These are phyloP conservation scores for Aquanectria penicillioides DNA, from an alignment of 2,329 filamentous ascomycete species.

Conservation along the genomic window DNA sequence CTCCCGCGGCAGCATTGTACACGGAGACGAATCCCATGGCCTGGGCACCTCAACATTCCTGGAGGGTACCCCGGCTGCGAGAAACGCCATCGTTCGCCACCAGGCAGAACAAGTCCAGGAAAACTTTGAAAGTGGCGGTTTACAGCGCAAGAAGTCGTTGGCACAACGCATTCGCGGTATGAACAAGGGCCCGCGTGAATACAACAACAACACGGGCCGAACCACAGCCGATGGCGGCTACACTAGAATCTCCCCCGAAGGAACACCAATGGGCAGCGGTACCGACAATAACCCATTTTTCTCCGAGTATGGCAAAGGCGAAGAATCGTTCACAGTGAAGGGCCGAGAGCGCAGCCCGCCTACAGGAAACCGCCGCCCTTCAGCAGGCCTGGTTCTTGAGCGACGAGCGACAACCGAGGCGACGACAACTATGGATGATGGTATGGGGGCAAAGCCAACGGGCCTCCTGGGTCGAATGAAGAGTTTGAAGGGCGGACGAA, in stretches of 20 bases:
- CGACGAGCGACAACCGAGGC: slow-evolving; percentile 72
- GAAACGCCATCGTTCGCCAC: slow-evolving; percentile 78
- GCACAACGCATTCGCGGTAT: slow-evolving; percentile 91
- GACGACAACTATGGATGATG: slow-evolving; percentile 50
- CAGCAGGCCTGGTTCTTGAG: slow-evolving; percentile 62
- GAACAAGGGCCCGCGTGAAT: slow-evolving; percentile 73
- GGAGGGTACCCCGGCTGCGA: slow-evolving; percentile 89
- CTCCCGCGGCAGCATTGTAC: slow-evolving; percentile 74
- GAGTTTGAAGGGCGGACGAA: slow-evolving; percentile 78
- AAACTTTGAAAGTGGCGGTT: slow-evolving; percentile 61
- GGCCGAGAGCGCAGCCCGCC: slow-evolving; percentile 65
- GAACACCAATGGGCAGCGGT: slow-evolving; percentile 44
- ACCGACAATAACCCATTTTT: slow-evolving; percentile 79
- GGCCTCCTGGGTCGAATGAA: slow-evolving; percentile 84
- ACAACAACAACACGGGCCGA: slow-evolving; percentile 67
- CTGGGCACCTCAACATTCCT: slow-evolving; percentile 95
- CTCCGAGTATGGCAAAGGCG: slow-evolving; percentile 74
- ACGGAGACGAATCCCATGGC: slow-evolving; percentile 85
- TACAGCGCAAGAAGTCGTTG: slow-evolving; percentile 93
- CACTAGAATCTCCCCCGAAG: slow-evolving; percentile 53
- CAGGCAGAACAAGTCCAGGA: slow-evolving; percentile 75
- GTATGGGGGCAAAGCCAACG: slow-evolving; percentile 57
- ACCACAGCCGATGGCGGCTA: slow-evolving; percentile 58
- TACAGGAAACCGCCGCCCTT: slow-evolving; percentile 48
- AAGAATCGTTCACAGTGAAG: slow-evolving; percentile 61